Conservation (phyloP, 176 grass and related monocot genomes). For the Eleusine indica region DNA sequence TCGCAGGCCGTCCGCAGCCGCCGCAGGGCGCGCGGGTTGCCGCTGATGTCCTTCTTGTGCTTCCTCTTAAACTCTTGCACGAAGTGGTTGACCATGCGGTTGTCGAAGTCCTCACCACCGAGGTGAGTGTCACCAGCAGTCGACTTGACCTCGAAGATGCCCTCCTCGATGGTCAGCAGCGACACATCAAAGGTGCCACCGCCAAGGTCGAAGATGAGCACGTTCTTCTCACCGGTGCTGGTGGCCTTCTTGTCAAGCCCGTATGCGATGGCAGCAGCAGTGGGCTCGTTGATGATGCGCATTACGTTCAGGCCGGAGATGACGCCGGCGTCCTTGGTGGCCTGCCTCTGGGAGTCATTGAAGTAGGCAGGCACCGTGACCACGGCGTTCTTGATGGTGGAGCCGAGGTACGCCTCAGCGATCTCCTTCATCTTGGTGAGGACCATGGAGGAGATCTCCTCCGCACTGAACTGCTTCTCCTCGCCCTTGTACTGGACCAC, state of each 20-base stretch:
- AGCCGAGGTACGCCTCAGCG: slow-evolving; percentile 49
- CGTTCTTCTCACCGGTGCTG: slow-evolving; percentile 60
- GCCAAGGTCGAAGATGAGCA: slow-evolving; percentile 68
- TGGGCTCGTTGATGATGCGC: slow-evolving; percentile 75
- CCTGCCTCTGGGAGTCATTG: slow-evolving; percentile 65
- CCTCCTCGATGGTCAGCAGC: slow-evolving; percentile 69
- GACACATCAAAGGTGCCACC: slow-evolving; percentile 71
- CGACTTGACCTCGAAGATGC: slow-evolving; percentile 75
- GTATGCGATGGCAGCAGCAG: slow-evolving; percentile 61
- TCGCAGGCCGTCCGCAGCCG: slow-evolving; percentile 74
- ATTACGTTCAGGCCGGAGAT: slow-evolving; percentile 60
- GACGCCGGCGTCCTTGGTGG: slow-evolving; percentile 61
- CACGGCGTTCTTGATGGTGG: slow-evolving; percentile 56
- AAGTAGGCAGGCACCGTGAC: slow-evolving; percentile 61
- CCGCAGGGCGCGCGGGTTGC: slow-evolving; percentile 51
- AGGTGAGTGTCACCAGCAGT: slow-evolving; percentile 70
- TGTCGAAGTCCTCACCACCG: slow-evolving; percentile 67
- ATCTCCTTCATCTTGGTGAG: slow-evolving; percentile 67
- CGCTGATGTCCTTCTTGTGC: slow-evolving; percentile 69
- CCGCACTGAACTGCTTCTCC: slow-evolving; percentile 57
- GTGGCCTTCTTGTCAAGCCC: slow-evolving; percentile 64
- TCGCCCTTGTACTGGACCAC: slow-evolving; percentile 58
- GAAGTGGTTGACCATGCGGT: slow-evolving; percentile 79
- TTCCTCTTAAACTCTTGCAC: slow-evolving; percentile 75
- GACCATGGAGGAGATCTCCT: slow-evolving; percentile 68